Percentiles rank a stretch among this genome's conserved stretches.
Conservation (phyloP, 306 rosid species). For the Fragaria vesca region DNA sequence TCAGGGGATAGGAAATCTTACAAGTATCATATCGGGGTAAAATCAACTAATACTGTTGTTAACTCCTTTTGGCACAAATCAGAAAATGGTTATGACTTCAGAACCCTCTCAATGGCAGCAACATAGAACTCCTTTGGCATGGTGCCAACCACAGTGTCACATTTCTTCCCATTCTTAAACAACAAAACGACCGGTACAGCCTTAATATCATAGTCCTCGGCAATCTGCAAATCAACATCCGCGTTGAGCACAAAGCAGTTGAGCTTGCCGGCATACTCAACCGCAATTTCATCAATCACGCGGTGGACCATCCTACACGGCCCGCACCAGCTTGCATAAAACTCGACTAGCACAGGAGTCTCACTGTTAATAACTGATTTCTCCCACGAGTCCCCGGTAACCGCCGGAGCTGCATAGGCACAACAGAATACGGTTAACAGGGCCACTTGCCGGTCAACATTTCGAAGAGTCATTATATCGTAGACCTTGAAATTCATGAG, state of each 20-base stretch:
- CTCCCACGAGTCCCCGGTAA: slow-evolving; percentile 73
- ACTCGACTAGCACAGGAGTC: slow-evolving; percentile 80
- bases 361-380: slow-evolving; percentile 54
- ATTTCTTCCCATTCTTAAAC: slow-evolving; percentile 78
- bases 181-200: slow-evolving; percentile 90
- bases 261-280: slow-evolving; percentile 69
- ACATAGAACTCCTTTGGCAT: slow-evolving; percentile 95
- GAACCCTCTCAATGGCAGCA: slow-evolving; percentile 77
- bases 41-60: neutral
- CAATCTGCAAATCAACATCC: slow-evolving; percentile 61
- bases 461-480: no score
- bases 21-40: slow-evolving; percentile 4
- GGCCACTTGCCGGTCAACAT: slow-evolving; percentile 4
- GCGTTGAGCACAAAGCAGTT: slow-evolving; percentile 75
- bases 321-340: slow-evolving; percentile 93
- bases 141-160: slow-evolving; percentile 78
- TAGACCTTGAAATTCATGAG: no score
- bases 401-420: slow-evolving; percentile 48
- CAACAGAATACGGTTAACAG: slow-evolving; percentile 29
- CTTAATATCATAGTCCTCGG: slow-evolving; percentile 76
- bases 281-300: slow-evolving; percentile 71
- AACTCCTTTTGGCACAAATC: neutral
- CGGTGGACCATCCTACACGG: slow-evolving; percentile 94
- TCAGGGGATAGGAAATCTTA: slow-evolving; percentile 20
- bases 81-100: slow-evolving; percentile 40